Evolutionary conservation across 768 basidiomycete species (phyloP), one percentile per base, ranked within the genome.

Genomic region (Lactarius trivialis): DNA sequence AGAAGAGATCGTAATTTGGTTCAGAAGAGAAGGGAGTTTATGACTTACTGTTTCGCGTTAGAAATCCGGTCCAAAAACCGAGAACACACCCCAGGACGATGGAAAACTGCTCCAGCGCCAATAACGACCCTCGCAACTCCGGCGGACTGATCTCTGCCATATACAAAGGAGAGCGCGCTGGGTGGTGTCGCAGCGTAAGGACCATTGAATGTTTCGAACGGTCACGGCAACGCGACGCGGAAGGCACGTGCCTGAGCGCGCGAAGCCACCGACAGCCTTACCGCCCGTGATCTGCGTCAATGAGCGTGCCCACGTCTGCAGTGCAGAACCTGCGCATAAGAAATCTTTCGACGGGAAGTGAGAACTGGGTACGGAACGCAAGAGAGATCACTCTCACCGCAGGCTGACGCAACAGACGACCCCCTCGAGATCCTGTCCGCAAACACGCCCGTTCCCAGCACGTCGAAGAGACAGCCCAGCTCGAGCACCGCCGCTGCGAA

Each of bases 141-240:
- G 90, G 89, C 11, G 89, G 82, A 64, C 86, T 86, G 56, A 93
- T 93, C 73, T 93, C 90, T 1, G 89, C 84, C 79, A 91, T 90
- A 72, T 91, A 92, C 26, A 91, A 75, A 0, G n/a, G 84, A 83
- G n/a, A 91, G 76, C 83, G 87, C 90, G 69, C 89, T 90, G 55
- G 3, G 34, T 3, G 32, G 4, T 14, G 26, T n/a, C n/a, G n/a
- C n/a, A 30, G 52, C 39, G 7, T 24, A 43, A 21, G 33, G 36
- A n/a, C 39, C 41, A 58, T 67, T 36, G 67, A 56, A 34, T 7
- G 49, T 9, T n/a, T n/a, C n/a, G n/a, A n/a, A 58, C 28, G 39
- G 24, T 28, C 60, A n/a, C n/a, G n/a, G n/a, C 49, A 45, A 24
- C 12, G 36, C 1, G 24, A 45, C 11, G 7, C n/a, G 49, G 7